Conservation (phyloP, 768 basidiomycete species). For the Podaxis sp. region DNA sequence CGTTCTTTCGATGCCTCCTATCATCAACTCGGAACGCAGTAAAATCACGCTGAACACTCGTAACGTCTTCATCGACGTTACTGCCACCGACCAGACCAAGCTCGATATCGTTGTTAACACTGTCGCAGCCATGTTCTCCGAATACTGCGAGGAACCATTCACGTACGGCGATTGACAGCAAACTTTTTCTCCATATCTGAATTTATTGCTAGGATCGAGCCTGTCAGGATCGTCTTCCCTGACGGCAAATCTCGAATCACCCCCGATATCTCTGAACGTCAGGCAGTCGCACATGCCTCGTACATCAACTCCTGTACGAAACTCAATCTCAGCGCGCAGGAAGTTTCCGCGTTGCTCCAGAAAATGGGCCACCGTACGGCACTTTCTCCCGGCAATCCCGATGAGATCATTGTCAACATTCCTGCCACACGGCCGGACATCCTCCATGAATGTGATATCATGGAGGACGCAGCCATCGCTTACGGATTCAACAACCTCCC, state of each 20-base stretch:
- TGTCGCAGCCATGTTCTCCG: conserved; percentile 95
- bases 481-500: conserved; percentile 98
- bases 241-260: conserved; percentile 76
- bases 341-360: conserved; percentile 71
- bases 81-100: conserved; percentile 96
- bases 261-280: conserved; percentile 76
- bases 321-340: conserved; percentile 61
- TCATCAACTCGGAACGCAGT: conserved; percentile 96
- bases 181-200: background rate
- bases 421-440: conserved; percentile 99
- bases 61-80: conserved; percentile 96
- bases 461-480: conserved; percentile 97
- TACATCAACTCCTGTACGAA: conserved; percentile 98
- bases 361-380: conserved; percentile 77
- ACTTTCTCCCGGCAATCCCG: conserved; percentile 53
- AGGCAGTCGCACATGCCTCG: conserved; percentile 74
- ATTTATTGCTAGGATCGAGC: conserved; percentile 71
- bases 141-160: conserved; percentile 91
- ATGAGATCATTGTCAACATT: conserved; percentile 74
- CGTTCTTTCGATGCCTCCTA: conserved; percentile 96
- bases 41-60: conserved; percentile 93
- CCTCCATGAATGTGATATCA: conserved; percentile 95
- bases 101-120: conserved; percentile 95
- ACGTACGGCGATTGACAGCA: conserved; percentile 54
- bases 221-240: conserved; percentile 79